A percentile compares a stretch with the other conserved stretches of the same genome.
phyloP scores from a whole-genome alignment of 2,329 filamentous ascomycete species.

The Cordyceps farinosa region DNA sequence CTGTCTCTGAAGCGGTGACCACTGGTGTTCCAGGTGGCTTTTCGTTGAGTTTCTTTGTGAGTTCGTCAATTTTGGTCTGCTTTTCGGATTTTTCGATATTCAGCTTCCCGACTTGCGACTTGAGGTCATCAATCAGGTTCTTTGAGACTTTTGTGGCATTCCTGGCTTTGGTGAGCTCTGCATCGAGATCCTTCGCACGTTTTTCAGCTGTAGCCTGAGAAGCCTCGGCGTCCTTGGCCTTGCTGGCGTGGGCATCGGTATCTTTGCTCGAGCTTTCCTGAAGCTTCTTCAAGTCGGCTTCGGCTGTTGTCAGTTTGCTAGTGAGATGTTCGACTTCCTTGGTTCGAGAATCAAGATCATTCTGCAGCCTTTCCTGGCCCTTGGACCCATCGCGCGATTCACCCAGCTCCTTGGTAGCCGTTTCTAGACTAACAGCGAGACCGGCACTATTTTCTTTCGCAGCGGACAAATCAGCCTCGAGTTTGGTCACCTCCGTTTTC shows the following conservation, averaged over 20 bases:
- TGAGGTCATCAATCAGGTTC: slow-evolving; percentile 38
- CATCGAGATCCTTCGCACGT: slow-evolving; percentile 37
- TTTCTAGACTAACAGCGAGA: slow-evolving; percentile 65
- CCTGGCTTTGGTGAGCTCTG: slow-evolving; percentile 37
- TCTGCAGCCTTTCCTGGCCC: slow-evolving; percentile 44
- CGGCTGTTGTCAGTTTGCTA: slow-evolving; percentile 43
- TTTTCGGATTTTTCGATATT: slow-evolving; percentile 33
- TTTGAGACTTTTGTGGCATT: slow-evolving; percentile 41
- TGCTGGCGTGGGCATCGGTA: slow-evolving; percentile 30
- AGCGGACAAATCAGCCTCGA: slow-evolving; percentile 68
- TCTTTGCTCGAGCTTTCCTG: slow-evolving; percentile 36
- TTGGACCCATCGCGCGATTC: slow-evolving; percentile 41
- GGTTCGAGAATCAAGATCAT: slow-evolving; percentile 46
- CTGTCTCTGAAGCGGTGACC: slow-evolving; percentile 19
- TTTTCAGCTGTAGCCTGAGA: slow-evolving; percentile 35
- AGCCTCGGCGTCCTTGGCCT: slow-evolving; percentile 35
- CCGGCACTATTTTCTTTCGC: slow-evolving; percentile 67
- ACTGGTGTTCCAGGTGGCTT: slow-evolving; percentile 24
- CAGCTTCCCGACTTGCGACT: slow-evolving; percentile 35
- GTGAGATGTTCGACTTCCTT: slow-evolving; percentile 49
- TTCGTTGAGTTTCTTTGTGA: slow-evolving; percentile 42
- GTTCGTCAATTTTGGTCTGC: slow-evolving; percentile 34
- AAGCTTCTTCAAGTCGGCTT: slow-evolving; percentile 43
- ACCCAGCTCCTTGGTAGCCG: slow-evolving; percentile 60
- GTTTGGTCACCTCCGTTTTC: slow-evolving; percentile 61